A percentile compares a stretch with the other conserved stretches of the same genome.
Conservation (phyloP, 768 basidiomycete species). For the Termitomyces sp. region DNA sequence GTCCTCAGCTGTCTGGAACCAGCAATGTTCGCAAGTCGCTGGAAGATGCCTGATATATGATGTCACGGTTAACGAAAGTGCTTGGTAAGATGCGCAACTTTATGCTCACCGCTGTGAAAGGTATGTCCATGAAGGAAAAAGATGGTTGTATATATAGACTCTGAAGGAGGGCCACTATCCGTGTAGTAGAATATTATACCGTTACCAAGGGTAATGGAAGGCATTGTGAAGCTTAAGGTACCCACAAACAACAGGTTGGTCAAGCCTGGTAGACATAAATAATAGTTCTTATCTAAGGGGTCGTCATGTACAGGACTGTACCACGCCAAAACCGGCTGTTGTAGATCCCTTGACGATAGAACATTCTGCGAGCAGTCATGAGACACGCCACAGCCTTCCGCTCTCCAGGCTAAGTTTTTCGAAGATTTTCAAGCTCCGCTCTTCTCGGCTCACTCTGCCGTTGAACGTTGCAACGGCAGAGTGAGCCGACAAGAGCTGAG, state of each 20-base stretch:
- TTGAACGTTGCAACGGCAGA: no score
- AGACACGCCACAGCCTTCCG: no score
- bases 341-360: no score
- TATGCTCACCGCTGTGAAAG: neutral
- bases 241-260: neutral
- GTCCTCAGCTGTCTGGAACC: conserved; percentile 18
- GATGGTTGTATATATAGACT: conserved; percentile 19
- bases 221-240: neutral
- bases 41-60: conserved; percentile 19
- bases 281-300: neutral
- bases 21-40: conserved; percentile 17
- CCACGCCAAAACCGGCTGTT: no score
- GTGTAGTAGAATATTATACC: conserved; percentile 20
- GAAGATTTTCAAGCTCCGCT: no score
- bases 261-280: neutral
- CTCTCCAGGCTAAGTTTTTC: no score
- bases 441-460: no score
- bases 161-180: conserved; percentile 22
- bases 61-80: no score
- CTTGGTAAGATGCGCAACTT: conserved; percentile 16
- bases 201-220: neutral
- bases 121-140: conserved; percentile 27
- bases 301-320: no score
- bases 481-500: no score
- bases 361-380: no score